These are phyloP conservation scores for Fusarium nygamai DNA, from an alignment of 2,329 filamentous ascomycete genomes.

Conservation along the genomic window DNA sequence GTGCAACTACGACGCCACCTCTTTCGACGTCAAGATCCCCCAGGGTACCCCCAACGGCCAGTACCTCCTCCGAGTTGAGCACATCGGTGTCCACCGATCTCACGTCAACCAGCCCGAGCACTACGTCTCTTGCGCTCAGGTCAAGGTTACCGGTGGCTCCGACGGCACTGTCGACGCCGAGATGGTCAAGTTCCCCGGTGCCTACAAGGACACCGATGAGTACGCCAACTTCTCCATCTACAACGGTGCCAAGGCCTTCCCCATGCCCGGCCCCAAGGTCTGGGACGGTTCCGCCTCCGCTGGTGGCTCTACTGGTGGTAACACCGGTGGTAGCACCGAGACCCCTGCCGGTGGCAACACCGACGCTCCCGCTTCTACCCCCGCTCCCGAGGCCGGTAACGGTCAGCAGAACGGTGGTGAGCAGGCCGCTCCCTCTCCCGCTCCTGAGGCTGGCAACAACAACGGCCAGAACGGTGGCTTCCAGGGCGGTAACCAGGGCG, in stretches of 20 bases:
- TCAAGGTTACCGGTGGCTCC: slow-evolving; percentile 12
- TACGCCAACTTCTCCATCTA: slow-evolving; percentile 28
- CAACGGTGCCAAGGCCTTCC: slow-evolving; percentile 13
- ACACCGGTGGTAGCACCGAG: neutral
- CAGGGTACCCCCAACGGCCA: slow-evolving; percentile 11
- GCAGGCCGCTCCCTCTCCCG: neutral
- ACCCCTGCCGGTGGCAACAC: neutral
- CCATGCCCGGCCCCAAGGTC: slow-evolving; percentile 20
- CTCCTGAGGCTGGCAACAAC: neutral
- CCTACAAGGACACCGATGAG: slow-evolving; percentile 13
- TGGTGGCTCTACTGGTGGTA: neutral
- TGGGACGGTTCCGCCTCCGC: neutral
- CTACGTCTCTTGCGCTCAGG: slow-evolving; percentile 23
- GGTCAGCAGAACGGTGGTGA: neutral
- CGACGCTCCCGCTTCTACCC: neutral
- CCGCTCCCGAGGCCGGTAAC: neutral
- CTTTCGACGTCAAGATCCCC: slow-evolving; percentile 17
- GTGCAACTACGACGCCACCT: slow-evolving; percentile 19
- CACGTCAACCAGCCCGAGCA: slow-evolving; percentile 25
- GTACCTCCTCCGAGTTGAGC: slow-evolving; percentile 26
- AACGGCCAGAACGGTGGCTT: neutral
- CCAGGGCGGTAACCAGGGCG: neutral
- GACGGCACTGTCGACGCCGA: slow-evolving; percentile 16
- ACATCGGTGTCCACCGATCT: slow-evolving; percentile 18
- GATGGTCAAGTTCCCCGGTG: slow-evolving; percentile 23